A percentile compares a stretch with the other conserved stretches of the same genome.
Evolutionary conservation across 331 rosid species (phyloP).

Genomic region (Cucumis variabilis): DNA sequence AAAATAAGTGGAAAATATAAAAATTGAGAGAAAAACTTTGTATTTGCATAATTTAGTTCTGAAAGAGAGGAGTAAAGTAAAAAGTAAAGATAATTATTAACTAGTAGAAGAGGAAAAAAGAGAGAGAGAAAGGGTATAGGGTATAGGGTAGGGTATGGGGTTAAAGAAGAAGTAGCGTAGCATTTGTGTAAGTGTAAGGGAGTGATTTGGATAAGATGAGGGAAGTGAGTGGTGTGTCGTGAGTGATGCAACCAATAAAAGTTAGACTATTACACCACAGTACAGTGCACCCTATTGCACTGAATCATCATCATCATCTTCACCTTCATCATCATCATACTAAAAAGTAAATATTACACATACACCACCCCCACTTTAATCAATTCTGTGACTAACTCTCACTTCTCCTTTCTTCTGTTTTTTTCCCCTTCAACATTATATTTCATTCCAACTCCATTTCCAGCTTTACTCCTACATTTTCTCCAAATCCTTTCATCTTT

Average conservation of each 20-base stretch:
- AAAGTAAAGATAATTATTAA: no score
- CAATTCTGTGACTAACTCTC: not conserved
- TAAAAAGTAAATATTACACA: slow-evolving; percentile 35
- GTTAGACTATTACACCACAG: slow-evolving; percentile 30
- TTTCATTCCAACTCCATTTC: not conserved
- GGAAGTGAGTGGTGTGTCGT: not conserved
- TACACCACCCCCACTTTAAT: slow-evolving; percentile 26
- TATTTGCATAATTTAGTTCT: no score
- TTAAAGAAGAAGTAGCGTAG: not conserved
- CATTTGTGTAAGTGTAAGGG: slow-evolving; percentile 3
- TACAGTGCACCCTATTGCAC: slow-evolving; percentile 55
- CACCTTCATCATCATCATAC: slow-evolving; percentile 24
- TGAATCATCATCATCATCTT: slow-evolving; percentile 42
- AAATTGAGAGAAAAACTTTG: no score
- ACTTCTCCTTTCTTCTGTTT: not conserved
- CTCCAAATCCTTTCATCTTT: no score
- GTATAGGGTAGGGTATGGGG: not conserved
- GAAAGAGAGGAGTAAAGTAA: no score
- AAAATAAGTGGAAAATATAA: no score
- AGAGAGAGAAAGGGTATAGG: not conserved
- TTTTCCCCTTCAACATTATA: not conserved
- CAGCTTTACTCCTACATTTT: no score
- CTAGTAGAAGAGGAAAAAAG: not conserved
- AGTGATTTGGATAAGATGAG: slow-evolving; percentile 25
- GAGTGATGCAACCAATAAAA: slow-evolving; percentile 53